Conservation (phyloP, 306 rosid genomes). For the Leucaena leucocephala region DNA sequence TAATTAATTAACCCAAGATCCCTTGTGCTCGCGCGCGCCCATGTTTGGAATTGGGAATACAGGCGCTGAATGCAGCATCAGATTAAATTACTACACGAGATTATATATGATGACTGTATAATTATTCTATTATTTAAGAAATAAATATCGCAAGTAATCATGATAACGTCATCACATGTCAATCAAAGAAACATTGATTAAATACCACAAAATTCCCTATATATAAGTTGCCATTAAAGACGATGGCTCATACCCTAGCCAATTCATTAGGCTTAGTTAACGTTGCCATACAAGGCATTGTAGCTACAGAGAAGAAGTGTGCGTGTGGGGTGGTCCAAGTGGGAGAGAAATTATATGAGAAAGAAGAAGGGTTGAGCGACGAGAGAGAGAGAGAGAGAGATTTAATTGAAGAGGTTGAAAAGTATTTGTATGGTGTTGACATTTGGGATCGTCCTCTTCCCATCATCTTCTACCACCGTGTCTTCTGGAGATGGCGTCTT, state of each 20-base stretch:
- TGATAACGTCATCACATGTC: neutral
- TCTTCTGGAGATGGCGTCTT: slow-evolving; percentile 31
- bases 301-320: neutral
- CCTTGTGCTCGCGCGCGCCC: neutral
- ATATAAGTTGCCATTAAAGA: neutral
- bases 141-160: neutral
- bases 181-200: neutral
- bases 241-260: neutral
- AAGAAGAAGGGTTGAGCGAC: neutral
- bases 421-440: slow-evolving; percentile 38
- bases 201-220: neutral
- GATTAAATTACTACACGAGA: neutral
- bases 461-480: slow-evolving; percentile 32
- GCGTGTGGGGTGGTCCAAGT: slow-evolving; percentile 5
- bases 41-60: neutral
- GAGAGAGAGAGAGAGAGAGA: neutral
- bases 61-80: neutral
- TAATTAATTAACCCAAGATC: too few species aligned
- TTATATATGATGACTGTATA: too few species aligned
- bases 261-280: neutral
- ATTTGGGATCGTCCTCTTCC: slow-evolving; percentile 23
- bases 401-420: slow-evolving; percentile 32
- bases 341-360: neutral
- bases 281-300: neutral
- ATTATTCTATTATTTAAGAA: neutral